Evolutionary conservation across 805 yeast species (phyloP).

Genomic region (Lipomyces spencermartinsiae): DNA sequence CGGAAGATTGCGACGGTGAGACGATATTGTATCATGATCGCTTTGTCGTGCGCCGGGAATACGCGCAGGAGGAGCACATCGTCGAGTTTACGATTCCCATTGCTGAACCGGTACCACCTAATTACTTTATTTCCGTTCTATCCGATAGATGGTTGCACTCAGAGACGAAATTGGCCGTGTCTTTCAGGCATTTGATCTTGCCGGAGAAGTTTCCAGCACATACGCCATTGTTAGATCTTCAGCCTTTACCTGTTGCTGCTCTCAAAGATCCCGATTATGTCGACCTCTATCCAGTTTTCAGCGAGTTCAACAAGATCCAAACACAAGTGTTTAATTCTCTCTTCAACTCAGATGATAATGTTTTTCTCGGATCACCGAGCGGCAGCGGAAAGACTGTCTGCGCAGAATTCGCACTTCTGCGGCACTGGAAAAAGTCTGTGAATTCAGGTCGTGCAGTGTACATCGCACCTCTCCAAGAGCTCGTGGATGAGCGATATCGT

Average conservation of each 20-base stretch:
- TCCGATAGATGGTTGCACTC: slow-evolving; percentile 90
- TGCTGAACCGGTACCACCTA: slow-evolving; percentile 66
- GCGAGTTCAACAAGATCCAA: slow-evolving; percentile 72
- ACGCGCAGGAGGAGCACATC: slow-evolving; percentile 60
- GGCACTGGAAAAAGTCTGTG: slow-evolving; percentile 65
- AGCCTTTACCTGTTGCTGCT: slow-evolving; percentile 57
- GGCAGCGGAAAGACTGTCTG: slow-evolving; percentile 76
- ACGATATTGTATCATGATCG: slow-evolving; percentile 64
- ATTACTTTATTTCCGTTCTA: slow-evolving; percentile 70
- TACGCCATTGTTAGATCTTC: slow-evolving; percentile 61
- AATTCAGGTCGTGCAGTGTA: slow-evolving; percentile 75
- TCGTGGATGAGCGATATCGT: slow-evolving; percentile 54
- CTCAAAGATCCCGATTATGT: slow-evolving; percentile 57
- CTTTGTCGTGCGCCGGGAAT: slow-evolving; percentile 57
- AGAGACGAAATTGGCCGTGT: slow-evolving; percentile 65
- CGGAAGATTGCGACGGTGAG: slow-evolving; percentile 87
- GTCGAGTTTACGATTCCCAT: slow-evolving; percentile 71
- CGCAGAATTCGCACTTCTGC: slow-evolving; percentile 75
- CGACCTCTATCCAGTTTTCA: slow-evolving; percentile 54
- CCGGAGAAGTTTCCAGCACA: slow-evolving; percentile 72
- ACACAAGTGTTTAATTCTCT: slow-evolving; percentile 70
- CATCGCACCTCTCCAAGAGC: slow-evolving; percentile 66
- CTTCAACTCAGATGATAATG: slow-evolving; percentile 62
- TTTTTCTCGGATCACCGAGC: slow-evolving; percentile 73
- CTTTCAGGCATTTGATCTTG: slow-evolving; percentile 56